Evolutionary conservation across 1,139 yeast species (phyloP), one percentile per base, ranked within the genome.

Genomic region (Barnettozyma hawaiiensis): DNA sequence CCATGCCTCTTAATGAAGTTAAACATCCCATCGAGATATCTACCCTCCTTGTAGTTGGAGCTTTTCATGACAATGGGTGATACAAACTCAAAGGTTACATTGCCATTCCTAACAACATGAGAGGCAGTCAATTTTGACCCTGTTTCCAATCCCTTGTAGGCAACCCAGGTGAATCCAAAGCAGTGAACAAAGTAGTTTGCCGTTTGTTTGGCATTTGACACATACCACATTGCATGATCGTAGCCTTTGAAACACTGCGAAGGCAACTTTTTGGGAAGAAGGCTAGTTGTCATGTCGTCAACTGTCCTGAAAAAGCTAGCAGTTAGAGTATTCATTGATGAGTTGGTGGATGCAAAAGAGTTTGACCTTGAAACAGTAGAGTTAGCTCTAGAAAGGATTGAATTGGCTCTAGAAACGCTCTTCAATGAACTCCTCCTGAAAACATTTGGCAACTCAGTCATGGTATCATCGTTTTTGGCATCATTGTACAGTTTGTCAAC

Each of bases 71-170:
- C 50, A 33, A 71, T 51, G 0, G 73, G 68, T 14, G 73, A 63
- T 38, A 66, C 53, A 48, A 78, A 73, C 47, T 81, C 85, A 52
- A 85, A 66, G 1, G 70, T 51, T 5, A 81, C 72, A n/a, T 66
- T 55, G 1, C 83, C 83, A 55, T 81, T 81, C 31, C 60, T 60
- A 11, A 85, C 69, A 0, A 81, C 94, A 52, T 81, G 83, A 2
- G 82, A 68, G 6, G 78, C 71, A 11, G 77, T 59, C 11, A 69
- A 62, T 41, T 75, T 68, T 5, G 83, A 75, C 2, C 83, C 85
- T 2, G 81, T 82, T 55, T 83, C 92, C 37, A 85, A 67, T 2
- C 86, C 87, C 47, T 62, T 70, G 53, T 71, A 76, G 1, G 89
- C 94, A 37, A 81, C 59, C 37, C 73, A 76, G 23, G 65, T 53